Percentiles rank a stretch among this genome's conserved stretches.
Conservation (phyloP, 1,284 basidiomycete genomes). For the Sutorius eximius region DNA sequence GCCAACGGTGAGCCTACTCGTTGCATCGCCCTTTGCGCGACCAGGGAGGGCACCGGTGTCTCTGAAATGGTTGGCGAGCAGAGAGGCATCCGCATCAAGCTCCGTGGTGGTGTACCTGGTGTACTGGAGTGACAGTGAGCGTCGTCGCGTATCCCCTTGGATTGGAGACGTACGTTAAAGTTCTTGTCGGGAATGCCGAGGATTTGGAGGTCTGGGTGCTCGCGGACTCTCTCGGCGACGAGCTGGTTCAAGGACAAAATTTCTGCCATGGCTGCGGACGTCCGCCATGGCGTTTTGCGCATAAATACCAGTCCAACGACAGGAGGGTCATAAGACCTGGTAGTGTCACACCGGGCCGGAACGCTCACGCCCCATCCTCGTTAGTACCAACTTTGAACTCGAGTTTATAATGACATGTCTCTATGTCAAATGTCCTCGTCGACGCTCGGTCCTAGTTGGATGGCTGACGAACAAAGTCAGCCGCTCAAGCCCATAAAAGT, state of each 20-base stretch:
- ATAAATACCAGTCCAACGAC: slow-evolving; percentile 2
- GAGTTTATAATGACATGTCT: not conserved
- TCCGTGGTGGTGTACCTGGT: slow-evolving; percentile 25
- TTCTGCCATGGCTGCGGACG: slow-evolving; percentile 15
- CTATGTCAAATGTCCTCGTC: slow-evolving; percentile 1
- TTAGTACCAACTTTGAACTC: too few relatives aligned
- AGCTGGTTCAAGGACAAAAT: slow-evolving; percentile 30
- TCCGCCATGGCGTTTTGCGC: not conserved
- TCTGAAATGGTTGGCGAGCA: slow-evolving; percentile 30
- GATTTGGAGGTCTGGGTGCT: slow-evolving; percentile 21
- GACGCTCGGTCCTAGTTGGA: not conserved
- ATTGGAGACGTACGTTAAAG: slow-evolving; percentile 10
- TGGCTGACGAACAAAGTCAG: slow-evolving; percentile 23
- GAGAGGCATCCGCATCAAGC: slow-evolving; percentile 29
- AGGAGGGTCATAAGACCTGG: not conserved
- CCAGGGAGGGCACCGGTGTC: slow-evolving; percentile 20
- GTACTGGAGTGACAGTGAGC: slow-evolving; percentile 15
- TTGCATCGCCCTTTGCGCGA: slow-evolving; percentile 26
- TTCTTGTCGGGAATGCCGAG: slow-evolving; percentile 22
- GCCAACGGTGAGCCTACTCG: slow-evolving; percentile 28
- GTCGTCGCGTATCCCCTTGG: too few relatives aligned
- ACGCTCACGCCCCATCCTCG: too few relatives aligned
- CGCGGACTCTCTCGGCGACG: slow-evolving; percentile 14
- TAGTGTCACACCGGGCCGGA: not conserved
- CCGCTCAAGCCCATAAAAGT: slow-evolving; percentile 19